Evolutionary conservation across 495 filamentous ascomycete genomes (phyloP).

Genomic region (Immersiella caudata): DNA sequence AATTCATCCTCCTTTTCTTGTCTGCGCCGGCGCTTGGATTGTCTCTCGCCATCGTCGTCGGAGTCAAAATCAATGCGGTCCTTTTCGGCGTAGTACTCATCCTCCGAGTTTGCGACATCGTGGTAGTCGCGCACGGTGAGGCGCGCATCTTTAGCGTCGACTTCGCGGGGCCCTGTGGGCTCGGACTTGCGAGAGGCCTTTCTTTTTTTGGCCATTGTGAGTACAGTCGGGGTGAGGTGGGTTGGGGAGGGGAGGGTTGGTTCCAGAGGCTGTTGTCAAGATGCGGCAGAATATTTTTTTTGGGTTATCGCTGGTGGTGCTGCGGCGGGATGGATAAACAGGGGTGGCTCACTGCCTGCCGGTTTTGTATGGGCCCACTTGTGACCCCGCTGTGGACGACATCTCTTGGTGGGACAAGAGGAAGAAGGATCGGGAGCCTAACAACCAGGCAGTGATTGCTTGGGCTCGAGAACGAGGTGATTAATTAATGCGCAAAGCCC

Average conservation of each 20-base stretch:
- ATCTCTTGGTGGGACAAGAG: too few species aligned
- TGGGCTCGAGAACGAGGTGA: too few species aligned
- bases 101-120: constrained; percentile 87
- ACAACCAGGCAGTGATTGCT: too few species aligned
- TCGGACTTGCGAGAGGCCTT: constrained; percentile 60
- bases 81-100: constrained; percentile 82
- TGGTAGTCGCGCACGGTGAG: constrained; percentile 70
- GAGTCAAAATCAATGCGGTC: constrained; percentile 87
- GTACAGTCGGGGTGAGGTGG: background rate
- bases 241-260: background rate
- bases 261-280: background rate
- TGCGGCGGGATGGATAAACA: constrained; percentile 5
- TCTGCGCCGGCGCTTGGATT: constrained; percentile 73
- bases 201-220: constrained; percentile 78
- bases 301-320: background rate
- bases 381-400: constrained; percentile 1
- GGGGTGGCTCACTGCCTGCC: background rate
- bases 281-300: constrained; percentile 1
- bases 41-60: constrained; percentile 75
- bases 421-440: too few species aligned
- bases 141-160: constrained; percentile 56
- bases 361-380: background rate
- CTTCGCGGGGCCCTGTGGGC: constrained; percentile 49
- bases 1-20: constrained; percentile 62
- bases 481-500: too few species aligned